Percentiles rank a stretch among this genome's conserved stretches.
Evolutionary conservation across 1,139 yeast species (phyloP).

Genomic region (Scheffersomyces parashehatae): DNA sequence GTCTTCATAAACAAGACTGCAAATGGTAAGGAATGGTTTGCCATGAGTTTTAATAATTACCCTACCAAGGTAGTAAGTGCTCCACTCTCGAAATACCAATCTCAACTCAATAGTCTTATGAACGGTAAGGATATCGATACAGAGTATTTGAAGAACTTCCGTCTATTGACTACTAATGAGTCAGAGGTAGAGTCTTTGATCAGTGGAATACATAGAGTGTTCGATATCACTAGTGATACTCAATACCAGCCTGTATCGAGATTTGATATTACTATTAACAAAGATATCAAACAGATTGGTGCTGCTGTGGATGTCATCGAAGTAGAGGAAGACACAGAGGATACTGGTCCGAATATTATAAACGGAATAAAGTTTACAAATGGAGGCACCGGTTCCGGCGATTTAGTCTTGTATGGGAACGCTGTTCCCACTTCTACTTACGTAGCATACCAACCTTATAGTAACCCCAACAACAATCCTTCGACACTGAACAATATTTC

Average conservation of each 20-base stretch:
- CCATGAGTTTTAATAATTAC: conserved; percentile 73
- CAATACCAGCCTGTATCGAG: conserved; percentile 41
- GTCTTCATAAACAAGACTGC: conserved; percentile 68
- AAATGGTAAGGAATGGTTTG: conserved; percentile 75
- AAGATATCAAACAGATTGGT: conserved; percentile 24
- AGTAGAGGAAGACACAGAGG: conserved; percentile 3
- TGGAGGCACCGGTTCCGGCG: conserved; percentile 10
- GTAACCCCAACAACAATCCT: no score
- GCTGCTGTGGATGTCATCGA: conserved; percentile 14
- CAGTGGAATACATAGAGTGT: conserved; percentile 53
- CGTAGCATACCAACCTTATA: no score
- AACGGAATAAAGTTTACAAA: conserved; percentile 41
- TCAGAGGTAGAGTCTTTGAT: conserved; percentile 34
- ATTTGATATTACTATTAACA: conserved; percentile 17
- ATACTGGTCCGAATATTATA: conserved; percentile 28
- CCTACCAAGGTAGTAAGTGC: conserved; percentile 84
- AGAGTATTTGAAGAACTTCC: conserved; percentile 18
- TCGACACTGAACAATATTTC: conserved; percentile 4
- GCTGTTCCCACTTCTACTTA: no score
- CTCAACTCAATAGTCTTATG: conserved; percentile 29
- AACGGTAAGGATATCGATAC: conserved; percentile 13
- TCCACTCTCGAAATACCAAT: conserved; percentile 62
- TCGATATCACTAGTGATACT: conserved; percentile 31
- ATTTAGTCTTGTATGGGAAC: conserved; percentile 2
- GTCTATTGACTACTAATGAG: conserved; percentile 12